Base-by-base conservation (phyloP, 129 eudicot genomes). In the Chrysanthemum lavandulifolium region DNA sequence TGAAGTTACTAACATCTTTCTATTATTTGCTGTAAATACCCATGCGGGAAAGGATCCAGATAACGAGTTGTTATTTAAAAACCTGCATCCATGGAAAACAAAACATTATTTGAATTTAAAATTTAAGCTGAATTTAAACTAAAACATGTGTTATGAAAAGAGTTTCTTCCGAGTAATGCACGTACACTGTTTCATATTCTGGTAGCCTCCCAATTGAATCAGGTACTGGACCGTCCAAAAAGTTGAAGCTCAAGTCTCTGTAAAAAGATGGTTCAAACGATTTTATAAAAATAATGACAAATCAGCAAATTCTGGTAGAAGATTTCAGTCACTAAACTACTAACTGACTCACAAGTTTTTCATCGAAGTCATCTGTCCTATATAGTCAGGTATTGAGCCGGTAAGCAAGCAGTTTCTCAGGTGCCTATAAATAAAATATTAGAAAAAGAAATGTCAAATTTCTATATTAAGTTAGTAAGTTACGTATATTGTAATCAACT, bases 241-340 rank as follows among this genome's bases (percentile, higher is more conserved):
- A 82, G 84, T 91, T 91, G 83, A 81, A 86, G 78, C 96, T 91
- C 71, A 91, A 82, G 82, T 91, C 97, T 55, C 97, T 91, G 87
- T 81, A 81, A 59, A 69, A 49, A 73, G 15, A 71, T 13, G 67
- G 51, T 72, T 69, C 45, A 71, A 48, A 70, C 29, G 49, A 53
- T 40, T 55, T 16, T 23, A 8, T 18, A 4, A 51, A 13, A 23
- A 27, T 54, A 7, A 25, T 53, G 45, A 56, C 5, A 10, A 15
- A 53, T 13, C 36, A 13, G 33, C 31, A 27, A 29, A 13, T 67
- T 68, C 49, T 68, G 56, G 40, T 52, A 19, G 13, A 80, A 74
- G 68, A 54, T 25, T 13, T 2, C 57, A 27, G 54, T n/a, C 45
- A 57, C 36, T 43, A 55, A 56, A 61, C 54, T 53, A 48, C 23